Percentiles rank a stretch among this genome's conserved stretches.
These are phyloP conservation scores for Cyberlindnera mississippiensis DNA, from an alignment of 805 yeast genomes.

Conservation along the genomic window DNA sequence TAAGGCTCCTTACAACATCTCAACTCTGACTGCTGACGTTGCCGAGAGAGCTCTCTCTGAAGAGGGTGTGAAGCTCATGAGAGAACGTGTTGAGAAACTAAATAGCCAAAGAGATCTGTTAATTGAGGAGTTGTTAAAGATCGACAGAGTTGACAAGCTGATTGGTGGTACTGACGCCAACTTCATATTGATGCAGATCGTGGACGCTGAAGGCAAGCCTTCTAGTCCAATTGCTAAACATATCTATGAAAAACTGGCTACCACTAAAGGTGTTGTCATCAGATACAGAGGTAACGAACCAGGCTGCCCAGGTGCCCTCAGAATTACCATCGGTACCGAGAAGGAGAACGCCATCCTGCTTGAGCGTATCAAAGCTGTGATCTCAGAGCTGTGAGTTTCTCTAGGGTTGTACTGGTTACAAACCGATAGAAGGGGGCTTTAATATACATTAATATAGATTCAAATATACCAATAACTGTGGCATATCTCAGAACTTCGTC, in stretches of 20 bases:
- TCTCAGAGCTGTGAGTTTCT: conserved; percentile 21
- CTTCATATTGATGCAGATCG: conserved; percentile 70
- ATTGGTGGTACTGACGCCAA: conserved; percentile 88
- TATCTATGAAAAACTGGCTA: conserved; percentile 70
- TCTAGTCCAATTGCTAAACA: conserved; percentile 61
- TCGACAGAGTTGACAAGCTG: conserved; percentile 65
- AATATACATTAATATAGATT: neutral
- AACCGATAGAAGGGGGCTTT: neutral
- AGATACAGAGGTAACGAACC: conserved; percentile 88
- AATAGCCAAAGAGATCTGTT: conserved; percentile 53
- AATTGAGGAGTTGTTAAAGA: conserved; percentile 45
- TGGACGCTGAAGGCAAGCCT: conserved; percentile 59
- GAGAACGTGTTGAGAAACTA: conserved; percentile 45
- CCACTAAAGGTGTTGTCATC: conserved; percentile 71
- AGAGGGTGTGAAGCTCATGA: conserved; percentile 58
- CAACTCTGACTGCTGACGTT: conserved; percentile 70
- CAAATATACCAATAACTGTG: neutral
- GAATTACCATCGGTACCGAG: conserved; percentile 83
- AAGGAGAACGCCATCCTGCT: conserved; percentile 65
- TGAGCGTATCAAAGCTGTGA: conserved; percentile 39
- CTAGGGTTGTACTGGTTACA: neutral
- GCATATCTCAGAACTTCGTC: conserved; percentile 5
- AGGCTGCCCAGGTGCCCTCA: conserved; percentile 83
- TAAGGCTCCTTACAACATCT: conserved; percentile 95
- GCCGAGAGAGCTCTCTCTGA: conserved; percentile 69